A percentile compares a stretch with the other conserved stretches of the same genome.
Conservation (phyloP, 306 rosid species). For the Pyrus communis region DNA sequence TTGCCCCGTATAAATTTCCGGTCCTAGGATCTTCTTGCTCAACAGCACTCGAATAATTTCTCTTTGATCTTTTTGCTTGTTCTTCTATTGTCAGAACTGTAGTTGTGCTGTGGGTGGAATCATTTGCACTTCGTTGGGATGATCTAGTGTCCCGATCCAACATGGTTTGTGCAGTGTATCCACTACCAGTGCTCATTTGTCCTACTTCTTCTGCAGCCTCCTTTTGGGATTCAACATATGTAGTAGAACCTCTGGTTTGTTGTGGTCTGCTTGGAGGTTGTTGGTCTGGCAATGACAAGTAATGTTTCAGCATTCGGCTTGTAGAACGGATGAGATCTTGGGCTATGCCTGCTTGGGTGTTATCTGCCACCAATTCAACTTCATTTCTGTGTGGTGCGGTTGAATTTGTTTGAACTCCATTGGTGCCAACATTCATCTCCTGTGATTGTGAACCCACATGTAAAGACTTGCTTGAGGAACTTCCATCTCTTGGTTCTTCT, state of each 20-base stretch:
- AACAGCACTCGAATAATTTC: neutral
- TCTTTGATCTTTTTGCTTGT: conserved; percentile 17
- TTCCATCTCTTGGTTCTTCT: conserved; percentile 29
- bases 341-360: conserved; percentile 15
- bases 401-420: conserved; percentile 5
- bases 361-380: conserved; percentile 11
- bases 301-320: conserved; percentile 18
- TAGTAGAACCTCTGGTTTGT: conserved; percentile 14
- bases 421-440: neutral
- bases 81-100: neutral
- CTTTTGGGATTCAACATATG: conserved; percentile 17
- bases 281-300: conserved; percentile 16
- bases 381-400: conserved; percentile 15
- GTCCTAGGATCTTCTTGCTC: neutral
- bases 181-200: conserved; percentile 15
- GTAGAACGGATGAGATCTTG: conserved; percentile 13
- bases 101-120: neutral
- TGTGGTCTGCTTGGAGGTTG: conserved; percentile 11
- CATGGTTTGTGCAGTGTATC: conserved; percentile 2
- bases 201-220: conserved; percentile 10
- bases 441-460: conserved; percentile 9
- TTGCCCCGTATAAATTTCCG: conserved; percentile 2
- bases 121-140: conserved; percentile 12
- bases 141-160: conserved; percentile 8
- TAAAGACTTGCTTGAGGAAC: conserved; percentile 16